Base-by-base conservation (phyloP, 75 land plant species). In the Ceratopteris richardii region DNA sequence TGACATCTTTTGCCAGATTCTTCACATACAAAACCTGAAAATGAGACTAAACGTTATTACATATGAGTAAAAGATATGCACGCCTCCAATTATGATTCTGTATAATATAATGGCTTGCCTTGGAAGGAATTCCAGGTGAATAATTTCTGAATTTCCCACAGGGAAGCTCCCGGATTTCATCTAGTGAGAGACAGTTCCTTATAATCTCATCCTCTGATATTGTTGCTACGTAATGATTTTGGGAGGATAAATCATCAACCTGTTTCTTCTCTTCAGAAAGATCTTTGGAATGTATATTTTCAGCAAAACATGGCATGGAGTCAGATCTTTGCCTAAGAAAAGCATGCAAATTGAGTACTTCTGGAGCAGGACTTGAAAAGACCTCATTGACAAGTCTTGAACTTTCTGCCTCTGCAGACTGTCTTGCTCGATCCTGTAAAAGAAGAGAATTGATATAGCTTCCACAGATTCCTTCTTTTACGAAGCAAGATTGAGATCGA, bases 281-380 rank as follows among this genome's bases (percentile, higher is more conserved):
- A n/a, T 20, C 42, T 21, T 33, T 33, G 3, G 37, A 9, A 33
- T 1, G 19, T 21, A 17, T 4, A 11, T n/a, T 36, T 14, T 46
- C 50, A 5, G 50, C 50, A 46, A 2, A 33, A 33, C 37, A 2
- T 46, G 50, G 22, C 18, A 5, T 9, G 27, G 30, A 23, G 26
- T 21, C 0, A 0, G 68, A 62, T 53, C 62, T 71, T 51, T 64
- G 68, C 24, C 71, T 61, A 26, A 76, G 58, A 37, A 72, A 76
- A 2, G 76, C 59, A 48, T 66, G 44, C 59, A 76, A 60, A 54
- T 76, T 65, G 11, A 76, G 78, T 31, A 76, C 54, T 10, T 69
- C 62, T 13, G 78, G 78, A 21, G 78, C 78, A 22, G 64, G 69
- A 28, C 61, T 56, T 58, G 64, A 75, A 72, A 76, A 76, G 31